Evolutionary conservation across 2,329 filamentous ascomycete species (phyloP), one percentile per base, ranked within the genome.

Genomic region (Monilinia polystroma): DNA sequence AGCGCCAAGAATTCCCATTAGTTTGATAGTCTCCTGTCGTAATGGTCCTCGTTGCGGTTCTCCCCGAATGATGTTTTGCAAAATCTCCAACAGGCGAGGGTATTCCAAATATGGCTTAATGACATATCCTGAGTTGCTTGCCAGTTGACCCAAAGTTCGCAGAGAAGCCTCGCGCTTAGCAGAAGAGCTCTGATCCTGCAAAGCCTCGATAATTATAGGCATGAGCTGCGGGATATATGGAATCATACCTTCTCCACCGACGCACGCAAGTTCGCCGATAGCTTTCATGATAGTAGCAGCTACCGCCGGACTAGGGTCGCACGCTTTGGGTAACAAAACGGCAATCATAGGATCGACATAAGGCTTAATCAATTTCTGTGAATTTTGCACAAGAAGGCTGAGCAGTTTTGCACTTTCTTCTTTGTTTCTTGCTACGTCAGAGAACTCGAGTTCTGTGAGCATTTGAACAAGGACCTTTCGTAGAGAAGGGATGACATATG

Each of bases 291-390:
- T 96, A 2, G 93, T 97, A 1, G 95, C 92, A 29, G 95, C 93
- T 18, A 99, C 95, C 51, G 92, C 91, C 0, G 93, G 87, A 72
- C 92, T 95, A 0, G 86, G 78, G 76, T 99, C 96, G 66, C 86
- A 89, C 7, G 94, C 92, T 77, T 97, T 98, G 1, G 95, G 95
- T 2, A 99, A 81, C n/a, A 99, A 84, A 1, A 97, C 93, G 16
- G 90, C 90, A 64, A 98, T 91, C 86, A 99, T 98, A 1, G 95
- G 93, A 74, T 97, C 93, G 56, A 99, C 95, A 74, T 98, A 98
- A 3, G 95, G 94, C 77, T 94, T 94, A 76, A 99, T 96, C 16
- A 99, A 84, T 65, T 90, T 90, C 68, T 96, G 94, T 0, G 95
- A 94, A 75, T 97, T 96, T 70, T 93, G 90, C 10, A 98, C 94